Evolutionary conservation across 805 yeast genomes (phyloP).

Genomic region (Starmera caribaea): DNA sequence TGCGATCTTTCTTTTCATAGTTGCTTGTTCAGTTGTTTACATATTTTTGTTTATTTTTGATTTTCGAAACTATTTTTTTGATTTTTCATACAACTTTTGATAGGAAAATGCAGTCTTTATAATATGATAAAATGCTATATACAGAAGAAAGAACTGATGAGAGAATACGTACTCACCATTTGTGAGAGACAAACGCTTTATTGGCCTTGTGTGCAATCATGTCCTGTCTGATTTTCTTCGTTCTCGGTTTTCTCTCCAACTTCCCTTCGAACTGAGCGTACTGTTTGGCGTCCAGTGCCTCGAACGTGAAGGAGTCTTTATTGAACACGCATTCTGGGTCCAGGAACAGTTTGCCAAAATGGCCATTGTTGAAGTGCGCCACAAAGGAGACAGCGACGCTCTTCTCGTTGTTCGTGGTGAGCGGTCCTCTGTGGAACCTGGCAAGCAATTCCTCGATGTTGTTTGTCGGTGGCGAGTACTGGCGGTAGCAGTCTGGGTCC

Average conservation of each 20-base stretch:
- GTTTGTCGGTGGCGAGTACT: neutral
- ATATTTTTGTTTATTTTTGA: neutral
- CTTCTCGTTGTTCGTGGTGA: neutral
- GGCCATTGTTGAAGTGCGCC: neutral
- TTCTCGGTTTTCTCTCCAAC: neutral
- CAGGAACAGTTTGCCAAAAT: neutral
- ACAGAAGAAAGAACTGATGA: too few species aligned
- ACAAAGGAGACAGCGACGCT: neutral
- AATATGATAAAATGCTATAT: too few species aligned
- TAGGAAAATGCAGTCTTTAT: too few species aligned
- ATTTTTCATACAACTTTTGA: too few species aligned
- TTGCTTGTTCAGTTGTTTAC: neutral
- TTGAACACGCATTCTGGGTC: neutral
- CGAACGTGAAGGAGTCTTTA: neutral
- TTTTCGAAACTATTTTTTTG: too few species aligned
- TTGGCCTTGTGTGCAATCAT: neutral
- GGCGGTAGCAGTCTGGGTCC: neutral
- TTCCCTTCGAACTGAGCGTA: neutral
- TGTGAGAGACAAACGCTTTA: neutral
- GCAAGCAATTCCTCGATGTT: neutral
- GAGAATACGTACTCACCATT: too few species aligned
- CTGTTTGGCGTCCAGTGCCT: neutral
- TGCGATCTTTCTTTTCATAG: conserved; percentile 45
- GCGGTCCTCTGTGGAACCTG: neutral
- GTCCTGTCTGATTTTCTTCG: neutral